phyloP scores from a whole-genome alignment of 768 basidiomycete genomes.

The Tubosaeta sp. region DNA sequence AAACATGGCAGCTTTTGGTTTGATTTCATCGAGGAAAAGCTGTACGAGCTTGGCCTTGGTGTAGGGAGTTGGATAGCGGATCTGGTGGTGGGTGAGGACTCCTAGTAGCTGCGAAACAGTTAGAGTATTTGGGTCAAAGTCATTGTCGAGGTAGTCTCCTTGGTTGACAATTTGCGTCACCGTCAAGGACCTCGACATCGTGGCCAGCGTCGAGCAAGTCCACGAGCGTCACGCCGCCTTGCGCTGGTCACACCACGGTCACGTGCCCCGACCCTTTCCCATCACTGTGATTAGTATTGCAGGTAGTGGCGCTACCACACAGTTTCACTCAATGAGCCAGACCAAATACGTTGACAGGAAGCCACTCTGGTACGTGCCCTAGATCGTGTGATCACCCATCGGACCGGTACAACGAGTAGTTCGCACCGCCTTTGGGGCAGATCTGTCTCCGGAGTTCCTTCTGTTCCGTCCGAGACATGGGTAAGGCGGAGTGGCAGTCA shows the following conservation, averaged over 20 bases:
- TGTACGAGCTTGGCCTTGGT: constrained; percentile 75
- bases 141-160: constrained; percentile 76
- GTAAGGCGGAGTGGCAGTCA: background rate
- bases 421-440: background rate
- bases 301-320: background rate
- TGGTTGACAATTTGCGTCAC: constrained; percentile 67
- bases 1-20: constrained; percentile 50
- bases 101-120: constrained; percentile 82
- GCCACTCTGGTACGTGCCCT: background rate
- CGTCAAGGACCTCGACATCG: constrained; percentile 70
- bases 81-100: constrained; percentile 70
- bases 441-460: background rate
- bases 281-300: too few species aligned
- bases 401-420: constrained; percentile 1
- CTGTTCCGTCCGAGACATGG: constrained; percentile 15
- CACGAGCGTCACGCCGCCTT: background rate
- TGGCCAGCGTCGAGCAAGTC: constrained; percentile 17
- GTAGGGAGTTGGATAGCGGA: constrained; percentile 69
- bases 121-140: constrained; percentile 69
- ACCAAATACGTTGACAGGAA: background rate
- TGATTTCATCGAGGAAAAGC: constrained; percentile 76
- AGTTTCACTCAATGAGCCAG: background rate
- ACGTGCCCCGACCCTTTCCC: constrained; percentile 13
- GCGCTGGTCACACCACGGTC: constrained; percentile 11
- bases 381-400: constrained; percentile 2